Base-by-base conservation (phyloP, 495 filamentous ascomycete species). In the Thozetella sp. region DNA sequence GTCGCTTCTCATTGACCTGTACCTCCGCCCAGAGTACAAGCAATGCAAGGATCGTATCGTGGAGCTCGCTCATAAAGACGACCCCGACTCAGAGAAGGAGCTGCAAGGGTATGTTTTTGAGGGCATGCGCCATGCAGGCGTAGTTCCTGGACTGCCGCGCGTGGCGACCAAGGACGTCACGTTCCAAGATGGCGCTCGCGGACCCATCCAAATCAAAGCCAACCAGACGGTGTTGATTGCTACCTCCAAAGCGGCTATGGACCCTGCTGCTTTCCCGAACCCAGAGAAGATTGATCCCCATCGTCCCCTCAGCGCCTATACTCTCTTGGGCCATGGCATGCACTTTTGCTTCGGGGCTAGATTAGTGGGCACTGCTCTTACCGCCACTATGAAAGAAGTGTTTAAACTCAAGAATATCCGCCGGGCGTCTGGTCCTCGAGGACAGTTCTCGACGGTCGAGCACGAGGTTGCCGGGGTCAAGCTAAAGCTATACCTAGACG, bases 51-150 rank as follows among this genome's bases (percentile, higher is more conserved):
- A 53, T 22, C 51, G 51, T 22, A 53, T 53, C 51, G 51, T 53
- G n/a, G 51, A 53, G 22, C 51, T 53, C 19, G 51, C 51, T 4
- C 51, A 53, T 22, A 53, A 53, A 25, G 51, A 53, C 51, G 51
- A 53, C 22, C 2, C 19, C 11, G 51, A 53, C n/a, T 53, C 51
- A 4, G 51, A 53, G 9, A 53, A 22, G 51, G 51, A 53, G 51
- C 51, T 53, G 51, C 51, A 53, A 15, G 51, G 51, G 15, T 53
- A 2, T 22, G 51, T 53, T 13, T 53, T 53, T 17, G 51, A 53
- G 27, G 72, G 73, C 52, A 78, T 78, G 75, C 68, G 74, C 12
- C 74, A 75, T 55, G 67, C 69, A 0, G 72, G 72, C 25, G 71
- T 75, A 6, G 74, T 67, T 20, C 69, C 67, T 22, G 51, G 51